These are phyloP conservation scores for Hydnomerulius pinastri DNA, from an alignment of 768 basidiomycete species.

Conservation along the genomic window DNA sequence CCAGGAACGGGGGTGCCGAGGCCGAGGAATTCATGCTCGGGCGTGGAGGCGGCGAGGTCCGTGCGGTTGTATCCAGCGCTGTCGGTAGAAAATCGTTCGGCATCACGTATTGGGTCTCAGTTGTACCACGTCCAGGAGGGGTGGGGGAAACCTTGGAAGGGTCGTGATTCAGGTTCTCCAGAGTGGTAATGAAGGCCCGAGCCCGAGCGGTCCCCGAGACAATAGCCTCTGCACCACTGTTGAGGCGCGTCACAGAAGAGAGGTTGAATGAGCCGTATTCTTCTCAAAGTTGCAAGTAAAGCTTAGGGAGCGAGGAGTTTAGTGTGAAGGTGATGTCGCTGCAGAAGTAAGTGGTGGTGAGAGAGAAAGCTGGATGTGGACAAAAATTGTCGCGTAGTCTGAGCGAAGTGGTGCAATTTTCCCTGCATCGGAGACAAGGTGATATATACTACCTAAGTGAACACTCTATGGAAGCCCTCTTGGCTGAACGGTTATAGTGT, in stretches of 20 bases:
- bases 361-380: no score
- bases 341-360: no score
- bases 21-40: slow-evolving; percentile 31
- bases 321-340: slow-evolving; percentile 31
- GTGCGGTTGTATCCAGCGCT: slow-evolving; percentile 33
- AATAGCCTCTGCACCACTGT: slow-evolving; percentile 41
- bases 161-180: slow-evolving; percentile 7
- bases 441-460: no score
- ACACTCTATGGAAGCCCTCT: no score
- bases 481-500: no score
- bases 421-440: no score
- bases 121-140: slow-evolving; percentile 38
- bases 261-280: slow-evolving; percentile 24
- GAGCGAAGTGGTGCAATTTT: no score
- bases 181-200: no score
- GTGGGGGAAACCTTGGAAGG: neutral
- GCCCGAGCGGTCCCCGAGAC: no score
- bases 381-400: no score
- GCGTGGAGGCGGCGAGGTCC: slow-evolving; percentile 8
- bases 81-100: neutral
- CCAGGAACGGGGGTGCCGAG: slow-evolving; percentile 23
- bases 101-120: slow-evolving; percentile 29
- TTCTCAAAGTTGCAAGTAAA: slow-evolving; percentile 17
- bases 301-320: slow-evolving; percentile 38
- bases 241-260: slow-evolving; percentile 28